Base-by-base conservation (phyloP, 2,329 filamentous ascomycete species). In the Juglanconis juglandina region DNA sequence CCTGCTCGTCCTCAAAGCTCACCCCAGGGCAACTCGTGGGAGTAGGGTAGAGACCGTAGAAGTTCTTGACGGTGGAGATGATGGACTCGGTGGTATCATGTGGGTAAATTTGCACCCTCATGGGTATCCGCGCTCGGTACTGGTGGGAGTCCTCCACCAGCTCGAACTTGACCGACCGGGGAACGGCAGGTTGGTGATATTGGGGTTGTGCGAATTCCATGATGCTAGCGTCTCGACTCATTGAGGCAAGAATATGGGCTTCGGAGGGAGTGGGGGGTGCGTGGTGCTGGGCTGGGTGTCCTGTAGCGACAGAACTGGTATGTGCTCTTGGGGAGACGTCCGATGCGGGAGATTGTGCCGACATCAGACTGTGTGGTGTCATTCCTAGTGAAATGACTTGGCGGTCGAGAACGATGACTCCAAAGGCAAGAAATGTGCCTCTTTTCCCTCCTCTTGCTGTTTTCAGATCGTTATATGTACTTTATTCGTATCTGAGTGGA, bases 81-180 rank as follows among this genome's bases (percentile, higher is more conserved):
- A 99, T 99, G 41, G 93, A 97, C 72, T 98, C 94, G 30, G 94
- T 98, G 56, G 91, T 93, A 79, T 99, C 95, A 75, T 98, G 93
- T 51, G 91, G 91, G 71, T 89, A 96, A 68, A 99, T 97, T 70
- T 96, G 90, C 57, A 94, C 90, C 69, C 90, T 83, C 85, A 94
- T 88, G n/a, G 90, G 90, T 66, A 93, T 80, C 71, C 90, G 87
- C 76, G 89, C 89, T 68, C 86, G 85, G 68, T 85, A 86, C 71
- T 88, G 84, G 63, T 86, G 85, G 37, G 84, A 83, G 68, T 90
- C 84, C 68, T 90, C 86, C 67, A 92, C 80, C 58, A 92, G 82
- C 75, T 91, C 87, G 75, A 94, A 93, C 79, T 88, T 84, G 77
- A 93, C 88, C 71, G 87, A 88, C 80, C 92, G 93, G 65, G 86